Base-by-base conservation (phyloP, 768 basidiomycete genomes). In the Mycena pura region DNA sequence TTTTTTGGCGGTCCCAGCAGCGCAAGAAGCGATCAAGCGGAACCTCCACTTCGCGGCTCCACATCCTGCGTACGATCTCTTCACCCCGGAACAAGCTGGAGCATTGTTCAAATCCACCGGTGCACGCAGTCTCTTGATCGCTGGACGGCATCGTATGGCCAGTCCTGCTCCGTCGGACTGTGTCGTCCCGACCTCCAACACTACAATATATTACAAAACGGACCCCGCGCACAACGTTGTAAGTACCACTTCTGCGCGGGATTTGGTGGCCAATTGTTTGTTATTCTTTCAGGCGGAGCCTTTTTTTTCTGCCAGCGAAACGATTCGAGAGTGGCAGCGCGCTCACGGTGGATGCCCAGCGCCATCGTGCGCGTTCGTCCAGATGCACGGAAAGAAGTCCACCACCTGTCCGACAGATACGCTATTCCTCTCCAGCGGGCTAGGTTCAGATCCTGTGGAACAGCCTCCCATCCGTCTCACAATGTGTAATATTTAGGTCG, bases 181-280 rank as follows among this genome's bases (percentile, higher is more conserved):
- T 32, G 63, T 68, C 47, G 63, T 78, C 38, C 63, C 74, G 2
- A 48, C 64, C 10, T 60, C 63, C 1, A 54, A 50, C 1, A 58
- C 49, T 21, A 66, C 72, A 8, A 60, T 62, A 4, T 82, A 80
- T 65, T 80, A 76, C 46, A 74, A 68, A 57, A 84, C 83, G 0
- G 83, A 84, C 65, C 78, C 82, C 29, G 71, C 80, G 3, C 83
- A 84, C 67, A 80, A 82, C 52, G 72, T 73, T 21, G 81, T 81
- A 65, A 39, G 72, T 68, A 3, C 24, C 3, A 55, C 40, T 11
- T 8, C 40, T 4, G 13, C 11, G 9, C 27, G 22, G 2, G 17
- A 19, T 27, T 28, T 6, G 25, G 39, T 19, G n/a, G n/a, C 10
- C 43, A 13, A 21, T 43, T 46, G 10, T 55, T 14, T 34, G 48